These are phyloP conservation scores for Saitoella complicata DNA, from an alignment of 805 yeast species.

Conservation along the genomic window DNA sequence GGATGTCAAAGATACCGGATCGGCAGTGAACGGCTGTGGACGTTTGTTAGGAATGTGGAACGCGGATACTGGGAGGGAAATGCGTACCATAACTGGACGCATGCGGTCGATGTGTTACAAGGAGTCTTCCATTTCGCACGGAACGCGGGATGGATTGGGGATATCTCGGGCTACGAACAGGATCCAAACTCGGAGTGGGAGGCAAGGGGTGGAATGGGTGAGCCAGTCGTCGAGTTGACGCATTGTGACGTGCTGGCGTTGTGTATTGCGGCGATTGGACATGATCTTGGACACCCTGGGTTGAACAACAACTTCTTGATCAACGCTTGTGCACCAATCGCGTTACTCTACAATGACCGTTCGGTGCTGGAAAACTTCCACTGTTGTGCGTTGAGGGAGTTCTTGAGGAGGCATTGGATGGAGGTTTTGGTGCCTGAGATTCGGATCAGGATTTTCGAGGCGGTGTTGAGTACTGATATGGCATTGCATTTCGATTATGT, in stretches of 20 bases:
- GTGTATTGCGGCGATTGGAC: constrained; percentile 76
- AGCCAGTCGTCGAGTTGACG: neutral
- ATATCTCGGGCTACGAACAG: constrained; percentile 17
- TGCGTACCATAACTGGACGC: constrained; percentile 89
- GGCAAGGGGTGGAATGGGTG: neutral
- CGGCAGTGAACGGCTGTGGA: too few relatives aligned
- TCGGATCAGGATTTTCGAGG: constrained; percentile 20
- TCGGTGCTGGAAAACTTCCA: constrained; percentile 78
- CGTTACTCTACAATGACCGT: constrained; percentile 41
- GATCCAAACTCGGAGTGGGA: neutral
- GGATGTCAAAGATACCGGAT: too few relatives aligned
- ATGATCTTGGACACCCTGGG: constrained; percentile 95
- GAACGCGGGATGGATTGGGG: constrained; percentile 7
- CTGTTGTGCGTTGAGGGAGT: constrained; percentile 39
- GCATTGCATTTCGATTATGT: constrained; percentile 68
- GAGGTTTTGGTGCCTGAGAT: constrained; percentile 15
- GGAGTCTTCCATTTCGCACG: constrained; percentile 55
- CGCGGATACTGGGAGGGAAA: constrained; percentile 27
- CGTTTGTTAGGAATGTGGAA: neutral
- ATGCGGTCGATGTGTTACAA: constrained; percentile 89
- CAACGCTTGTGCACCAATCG: constrained; percentile 43
- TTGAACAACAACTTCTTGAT: constrained; percentile 64
- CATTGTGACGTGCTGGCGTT: constrained; percentile 39
- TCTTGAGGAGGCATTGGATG: constrained; percentile 41
- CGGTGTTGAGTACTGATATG: constrained; percentile 83